Base-by-base conservation (phyloP, 257 asterid genomes). In the Ophiorrhiza pumila region DNA sequence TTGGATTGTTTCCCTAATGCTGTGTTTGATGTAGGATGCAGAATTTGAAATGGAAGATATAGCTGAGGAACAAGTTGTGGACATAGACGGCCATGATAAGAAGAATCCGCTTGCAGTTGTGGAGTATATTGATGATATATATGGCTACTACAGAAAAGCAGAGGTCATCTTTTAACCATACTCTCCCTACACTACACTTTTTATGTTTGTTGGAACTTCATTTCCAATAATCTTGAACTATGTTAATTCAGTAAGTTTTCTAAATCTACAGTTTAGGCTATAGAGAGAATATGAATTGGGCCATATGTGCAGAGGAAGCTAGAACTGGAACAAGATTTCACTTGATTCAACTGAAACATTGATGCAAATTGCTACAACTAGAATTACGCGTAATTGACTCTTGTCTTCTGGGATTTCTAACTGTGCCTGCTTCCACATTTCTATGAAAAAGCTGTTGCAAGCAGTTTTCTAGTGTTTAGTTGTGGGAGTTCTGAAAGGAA, bases 71-170 rank as follows among this genome's bases (percentile, higher is more conserved):
- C 68, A 71, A 7, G 55, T 87, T 31, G 56, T 76, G 49, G 91
- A 92, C 72, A 90, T 92, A 39, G 98, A 92, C 52, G 65, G 80
- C 18, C 63, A 37, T 25, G 96, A 92, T 65, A 78, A 79, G 79
- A 85, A 71, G 37, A 83, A 92, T 53, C 79, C 86, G 0, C 84
- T 88, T 31, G 90, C 92, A 12, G 97, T 81, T n/a, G 81, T 82
- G 6, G 98, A 92, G 78, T 92, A 87, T 45, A 80, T 90, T 17
- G 87, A 87, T 56, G 98, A 90, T 9, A 75, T 92, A 47, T 76
- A 86, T 42, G 79, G 87, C 35, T 62, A 71, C 74, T 92, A 92
- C 78, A 85, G 74, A 61, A 88, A 72, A 66, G 63, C 78, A 14
- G 98, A 92, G 98, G 97, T 92, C 76, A 74, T 68, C 37, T 53